phyloP scores from a whole-genome alignment of 306 rosid species.

The Malus asiatica region DNA sequence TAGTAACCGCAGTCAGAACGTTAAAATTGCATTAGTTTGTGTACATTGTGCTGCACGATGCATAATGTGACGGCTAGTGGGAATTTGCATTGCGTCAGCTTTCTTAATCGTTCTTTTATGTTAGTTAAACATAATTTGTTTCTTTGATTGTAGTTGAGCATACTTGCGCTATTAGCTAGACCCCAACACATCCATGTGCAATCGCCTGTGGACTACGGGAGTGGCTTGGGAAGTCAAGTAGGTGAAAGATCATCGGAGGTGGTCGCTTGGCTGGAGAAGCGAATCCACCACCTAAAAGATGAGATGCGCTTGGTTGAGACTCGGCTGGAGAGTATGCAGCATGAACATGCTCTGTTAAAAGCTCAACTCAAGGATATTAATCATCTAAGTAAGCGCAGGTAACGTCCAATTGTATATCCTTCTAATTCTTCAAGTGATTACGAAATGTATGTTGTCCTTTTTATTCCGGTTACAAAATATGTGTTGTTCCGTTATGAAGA shows the following conservation, averaged over 20 bases:
- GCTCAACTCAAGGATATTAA: conserved; percentile 57
- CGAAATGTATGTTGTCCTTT: too few relatives aligned
- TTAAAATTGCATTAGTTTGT: neutral
- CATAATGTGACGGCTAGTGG: neutral
- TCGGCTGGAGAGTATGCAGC: conserved; percentile 76
- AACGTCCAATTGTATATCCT: conserved; percentile 7
- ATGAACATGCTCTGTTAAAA: conserved; percentile 63
- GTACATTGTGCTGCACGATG: neutral
- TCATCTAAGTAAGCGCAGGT: conserved; percentile 23
- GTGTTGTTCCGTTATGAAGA: neutral
- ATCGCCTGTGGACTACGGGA: conserved; percentile 40
- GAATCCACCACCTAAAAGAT: conserved; percentile 77
- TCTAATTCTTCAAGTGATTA: neutral
- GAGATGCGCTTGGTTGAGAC: conserved; percentile 87
- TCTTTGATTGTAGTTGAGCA: conserved; percentile 71
- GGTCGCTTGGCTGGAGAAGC: conserved; percentile 75
- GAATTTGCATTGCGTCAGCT: neutral
- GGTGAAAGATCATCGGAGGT: conserved; percentile 47
- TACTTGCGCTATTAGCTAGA: conserved; percentile 64
- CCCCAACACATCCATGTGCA: conserved; percentile 75
- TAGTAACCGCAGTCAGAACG: too few relatives aligned
- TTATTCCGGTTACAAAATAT: neutral
- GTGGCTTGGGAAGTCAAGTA: conserved; percentile 31
- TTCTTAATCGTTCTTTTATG: neutral
- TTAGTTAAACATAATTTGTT: conserved; percentile 2